Conservation (phyloP, 331 rosid species). For the Saraca asoca region DNA sequence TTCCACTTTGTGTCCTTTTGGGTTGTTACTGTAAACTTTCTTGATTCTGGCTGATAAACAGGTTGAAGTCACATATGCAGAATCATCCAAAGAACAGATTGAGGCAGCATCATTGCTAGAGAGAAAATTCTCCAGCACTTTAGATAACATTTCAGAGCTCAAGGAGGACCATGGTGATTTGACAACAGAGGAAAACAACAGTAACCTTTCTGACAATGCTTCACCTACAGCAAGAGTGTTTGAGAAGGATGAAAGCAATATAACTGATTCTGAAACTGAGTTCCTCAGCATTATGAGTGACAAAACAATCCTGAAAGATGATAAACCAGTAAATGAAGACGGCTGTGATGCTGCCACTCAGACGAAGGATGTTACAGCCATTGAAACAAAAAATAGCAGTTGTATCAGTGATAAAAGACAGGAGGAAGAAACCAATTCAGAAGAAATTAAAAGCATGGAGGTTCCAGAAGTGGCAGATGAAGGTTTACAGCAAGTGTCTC, state of each 20-base stretch:
- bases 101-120: constrained; percentile 16
- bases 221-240: background rate
- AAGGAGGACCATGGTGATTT: constrained; percentile 1
- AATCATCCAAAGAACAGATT: background rate
- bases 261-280: constrained; percentile 6
- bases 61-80: background rate
- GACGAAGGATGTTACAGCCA: constrained; percentile 22
- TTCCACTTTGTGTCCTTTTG: background rate
- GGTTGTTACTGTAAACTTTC: background rate
- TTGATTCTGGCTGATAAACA: constrained; percentile 8
- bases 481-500: background rate
- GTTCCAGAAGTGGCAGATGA: constrained; percentile 14
- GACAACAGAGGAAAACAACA: constrained; percentile 14
- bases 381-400: constrained; percentile 1
- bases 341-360: constrained; percentile 7
- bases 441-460: constrained; percentile 13
- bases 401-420: background rate
- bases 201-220: background rate
- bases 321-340: constrained; percentile 20
- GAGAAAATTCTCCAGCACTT: constrained; percentile 24
- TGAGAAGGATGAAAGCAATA: background rate
- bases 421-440: constrained; percentile 3
- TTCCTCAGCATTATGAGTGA: background rate
- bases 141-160: constrained; percentile 19
- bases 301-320: constrained; percentile 9